phyloP scores from a whole-genome alignment of 2,329 filamentous ascomycete species.

The Xylaria polymorpha region DNA sequence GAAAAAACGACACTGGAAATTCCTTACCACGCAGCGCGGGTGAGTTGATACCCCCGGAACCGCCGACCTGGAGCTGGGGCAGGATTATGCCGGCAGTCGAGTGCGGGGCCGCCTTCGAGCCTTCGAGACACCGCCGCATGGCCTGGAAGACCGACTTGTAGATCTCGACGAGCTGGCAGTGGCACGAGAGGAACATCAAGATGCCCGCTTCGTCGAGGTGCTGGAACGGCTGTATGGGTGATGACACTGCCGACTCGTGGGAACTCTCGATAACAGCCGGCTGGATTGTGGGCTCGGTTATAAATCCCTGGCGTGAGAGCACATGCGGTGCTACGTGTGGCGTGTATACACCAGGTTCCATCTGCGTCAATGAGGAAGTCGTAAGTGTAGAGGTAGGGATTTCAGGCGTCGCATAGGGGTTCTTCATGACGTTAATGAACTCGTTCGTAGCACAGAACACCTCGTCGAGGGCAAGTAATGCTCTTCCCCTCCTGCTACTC shows the following conservation, averaged over 20 bases:
- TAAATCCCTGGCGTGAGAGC: background rate
- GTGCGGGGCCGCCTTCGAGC: background rate
- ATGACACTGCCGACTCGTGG: background rate
- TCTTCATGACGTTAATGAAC: slow-evolving; percentile 21
- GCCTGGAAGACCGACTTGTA: slow-evolving; percentile 31
- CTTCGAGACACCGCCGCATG: slow-evolving; percentile 19
- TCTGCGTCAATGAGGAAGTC: background rate
- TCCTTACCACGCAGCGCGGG: slow-evolving; percentile 22
- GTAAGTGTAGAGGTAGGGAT: background rate
- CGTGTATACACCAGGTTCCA: no score
- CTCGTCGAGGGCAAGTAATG: slow-evolving; percentile 25
- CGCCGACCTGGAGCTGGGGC: slow-evolving; percentile 28
- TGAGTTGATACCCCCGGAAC: slow-evolving; percentile 19
- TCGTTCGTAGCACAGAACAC: slow-evolving; percentile 29
- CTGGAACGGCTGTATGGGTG: background rate
- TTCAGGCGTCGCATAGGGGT: background rate
- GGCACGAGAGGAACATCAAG: slow-evolving; percentile 32
- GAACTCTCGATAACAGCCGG: background rate
- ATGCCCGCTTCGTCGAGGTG: slow-evolving; percentile 28
- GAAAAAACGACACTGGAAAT: background rate
- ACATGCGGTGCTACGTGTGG: background rate
- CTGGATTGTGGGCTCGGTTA: background rate
- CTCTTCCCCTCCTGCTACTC: background rate
- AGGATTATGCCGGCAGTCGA: slow-evolving; percentile 22
- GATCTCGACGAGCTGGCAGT: slow-evolving; percentile 32